Base-by-base conservation (phyloP, 2,329 filamentous ascomycete genomes). In the Teratosphaeria nubilosa region DNA sequence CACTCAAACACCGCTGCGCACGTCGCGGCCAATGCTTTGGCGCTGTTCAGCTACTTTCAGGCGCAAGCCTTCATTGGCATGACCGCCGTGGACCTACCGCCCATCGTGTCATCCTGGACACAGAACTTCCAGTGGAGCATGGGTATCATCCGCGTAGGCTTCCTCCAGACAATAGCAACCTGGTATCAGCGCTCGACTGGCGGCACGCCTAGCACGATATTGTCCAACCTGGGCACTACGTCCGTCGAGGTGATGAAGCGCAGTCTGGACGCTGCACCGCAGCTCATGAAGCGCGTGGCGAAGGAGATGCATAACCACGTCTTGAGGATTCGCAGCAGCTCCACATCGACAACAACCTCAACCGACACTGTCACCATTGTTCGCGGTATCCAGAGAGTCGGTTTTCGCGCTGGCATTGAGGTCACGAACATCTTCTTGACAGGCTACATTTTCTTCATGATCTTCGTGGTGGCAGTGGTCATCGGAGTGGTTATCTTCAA, bases 91-190 rank as follows among this genome's bases (percentile, higher is more conserved):
- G 79, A 81, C 52, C 82, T 96, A 56, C 92, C 92, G 10, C 92
- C 92, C 0, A 88, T 96, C 61, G 92, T 95, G 56, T 82, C 88
- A 68, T 82, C 91, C 0, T 97, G 92, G 92, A 96, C 91, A 1
- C 91, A 96, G 76, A 92, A 96, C 75, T 96, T 97, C 77, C 88
- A 95, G 71, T 97, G 92, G 92, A 95, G 87, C 69, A 94, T 97
- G 90, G 92, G 92, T 66, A 91, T 97, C 67, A 95, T 97, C 68
- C 83, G 83, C 55, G 81, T 96, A 50, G 80, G 79, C n/a, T 96
- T 95, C 73, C 82, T 96, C 76, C 90, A 97, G 76, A 80, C 79
- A 53, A 88, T 96, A 69, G 89, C 90, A 61, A 95, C 91, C 37
- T 97, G 92, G 92, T 97, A 96, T 72, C 91, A 96, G 76, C 88